Conservation (phyloP, 2,329 filamentous ascomycete genomes). For the Pyricularia sp. region DNA sequence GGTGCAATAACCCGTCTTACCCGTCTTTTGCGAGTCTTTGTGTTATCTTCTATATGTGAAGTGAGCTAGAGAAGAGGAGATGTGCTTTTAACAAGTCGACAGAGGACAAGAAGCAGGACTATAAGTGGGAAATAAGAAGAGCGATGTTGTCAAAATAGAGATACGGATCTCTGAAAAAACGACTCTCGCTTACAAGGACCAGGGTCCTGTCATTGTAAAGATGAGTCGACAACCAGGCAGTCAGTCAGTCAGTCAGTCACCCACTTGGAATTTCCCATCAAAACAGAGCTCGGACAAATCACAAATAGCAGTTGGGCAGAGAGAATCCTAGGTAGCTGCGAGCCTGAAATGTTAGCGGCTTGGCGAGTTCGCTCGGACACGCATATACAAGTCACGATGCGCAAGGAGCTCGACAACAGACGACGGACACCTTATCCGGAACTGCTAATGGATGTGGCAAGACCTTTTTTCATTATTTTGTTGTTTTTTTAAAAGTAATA, state of each 20-base stretch:
- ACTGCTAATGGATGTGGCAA: not conserved
- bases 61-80: not conserved
- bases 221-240: not conserved
- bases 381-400: too few relatives aligned
- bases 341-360: too few relatives aligned
- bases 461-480: not conserved
- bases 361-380: too few relatives aligned
- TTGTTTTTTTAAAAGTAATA: not conserved
- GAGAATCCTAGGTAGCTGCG: too few relatives aligned
- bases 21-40: too few relatives aligned
- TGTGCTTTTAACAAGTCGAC: not conserved
- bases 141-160: not conserved
- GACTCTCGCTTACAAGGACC: not conserved
- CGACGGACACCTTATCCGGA: not conserved
- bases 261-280: not conserved
- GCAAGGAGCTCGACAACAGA: not conserved
- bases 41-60: too few relatives aligned
- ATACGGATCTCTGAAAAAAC: not conserved
- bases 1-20: not conserved
- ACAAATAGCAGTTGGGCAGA: too few relatives aligned
- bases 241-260: not conserved
- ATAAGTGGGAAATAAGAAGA: not conserved
- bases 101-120: not conserved
- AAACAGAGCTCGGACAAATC: not conserved
- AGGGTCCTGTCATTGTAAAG: not conserved